Conservation (phyloP, 768 basidiomycete species). For the Tulasnella sp. region DNA sequence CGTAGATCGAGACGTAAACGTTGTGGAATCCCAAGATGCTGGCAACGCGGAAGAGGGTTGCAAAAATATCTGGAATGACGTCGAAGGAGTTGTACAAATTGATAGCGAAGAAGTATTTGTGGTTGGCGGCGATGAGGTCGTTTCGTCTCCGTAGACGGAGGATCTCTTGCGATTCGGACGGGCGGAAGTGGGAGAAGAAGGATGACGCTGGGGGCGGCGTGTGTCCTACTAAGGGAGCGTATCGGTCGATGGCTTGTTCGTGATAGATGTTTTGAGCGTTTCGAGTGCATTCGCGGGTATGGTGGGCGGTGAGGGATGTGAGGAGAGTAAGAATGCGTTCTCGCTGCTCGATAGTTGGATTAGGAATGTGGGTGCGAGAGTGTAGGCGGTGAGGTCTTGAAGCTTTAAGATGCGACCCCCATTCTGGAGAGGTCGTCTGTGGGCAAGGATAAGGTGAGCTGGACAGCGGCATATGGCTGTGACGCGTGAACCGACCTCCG, state of each 20-base stretch:
- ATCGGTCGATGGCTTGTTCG: slow-evolving; percentile 81
- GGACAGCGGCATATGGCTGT: neutral
- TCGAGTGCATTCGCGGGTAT: slow-evolving; percentile 89
- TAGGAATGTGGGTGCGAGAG: slow-evolving; percentile 47
- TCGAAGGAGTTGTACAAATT: slow-evolving; percentile 99
- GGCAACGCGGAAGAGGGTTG: slow-evolving; percentile 90
- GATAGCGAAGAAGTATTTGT: slow-evolving; percentile 99
- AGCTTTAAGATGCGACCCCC: slow-evolving; percentile 29
- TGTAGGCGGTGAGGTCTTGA: slow-evolving; percentile 24
- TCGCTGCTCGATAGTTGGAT: slow-evolving; percentile 82
- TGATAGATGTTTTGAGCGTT: slow-evolving; percentile 78
- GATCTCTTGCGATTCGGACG: slow-evolving; percentile 9
- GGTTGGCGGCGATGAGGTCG: slow-evolving; percentile 47
- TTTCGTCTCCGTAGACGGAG: slow-evolving; percentile 13
- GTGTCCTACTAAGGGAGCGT: slow-evolving; percentile 78
- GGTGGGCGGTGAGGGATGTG: slow-evolving; percentile 81
- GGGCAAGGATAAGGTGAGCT: slow-evolving; percentile 3
- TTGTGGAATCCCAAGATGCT: slow-evolving; percentile 95
- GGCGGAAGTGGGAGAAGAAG: neutral
- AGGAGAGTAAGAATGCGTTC: slow-evolving; percentile 81
- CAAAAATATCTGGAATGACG: slow-evolving; percentile 94
- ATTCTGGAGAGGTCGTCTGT: slow-evolving; percentile 27
- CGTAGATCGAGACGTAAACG: slow-evolving; percentile 97
- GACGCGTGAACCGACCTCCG: slow-evolving; percentile 3
- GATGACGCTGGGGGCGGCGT: slow-evolving; percentile 35